Conservation (phyloP, 768 basidiomycete genomes). For the Solioccasus polychromus region DNA sequence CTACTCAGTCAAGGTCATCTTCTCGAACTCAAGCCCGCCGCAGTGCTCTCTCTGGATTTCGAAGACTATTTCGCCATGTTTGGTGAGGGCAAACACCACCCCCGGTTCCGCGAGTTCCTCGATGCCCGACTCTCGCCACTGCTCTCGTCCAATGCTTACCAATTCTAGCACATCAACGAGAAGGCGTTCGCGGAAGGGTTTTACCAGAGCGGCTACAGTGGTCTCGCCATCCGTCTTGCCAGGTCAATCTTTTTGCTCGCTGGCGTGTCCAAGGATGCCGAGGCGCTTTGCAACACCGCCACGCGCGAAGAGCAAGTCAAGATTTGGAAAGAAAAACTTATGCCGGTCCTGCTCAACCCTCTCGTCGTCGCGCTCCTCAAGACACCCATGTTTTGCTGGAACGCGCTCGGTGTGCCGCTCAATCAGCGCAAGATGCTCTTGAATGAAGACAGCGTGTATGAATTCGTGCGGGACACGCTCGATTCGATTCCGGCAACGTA, state of each 20-base stretch:
- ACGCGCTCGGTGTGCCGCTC: conserved; percentile 73
- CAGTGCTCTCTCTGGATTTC: no score
- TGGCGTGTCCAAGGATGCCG: conserved; percentile 53
- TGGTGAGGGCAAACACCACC: conserved; percentile 60
- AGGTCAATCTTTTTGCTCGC: conserved; percentile 54
- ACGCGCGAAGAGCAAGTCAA: conserved; percentile 54
- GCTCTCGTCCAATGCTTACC: conserved; percentile 72
- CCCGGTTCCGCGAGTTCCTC: conserved; percentile 56
- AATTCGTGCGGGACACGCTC: no score
- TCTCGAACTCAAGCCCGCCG: no score
- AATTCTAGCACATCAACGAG: conserved; percentile 71
- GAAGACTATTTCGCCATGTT: conserved; percentile 66
- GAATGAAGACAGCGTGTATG: conserved; percentile 46
- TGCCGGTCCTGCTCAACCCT: conserved; percentile 59
- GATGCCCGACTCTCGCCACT: conserved; percentile 61
- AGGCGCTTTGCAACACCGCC: conserved; percentile 51
- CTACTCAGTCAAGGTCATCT: no score
- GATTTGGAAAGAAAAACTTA: no score
- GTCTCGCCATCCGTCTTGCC: conserved; percentile 65
- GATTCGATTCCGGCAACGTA: conserved; percentile 43
- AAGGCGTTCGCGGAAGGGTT: conserved; percentile 50
- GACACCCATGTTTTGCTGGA: conserved; percentile 60
- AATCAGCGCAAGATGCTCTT: conserved; percentile 65
- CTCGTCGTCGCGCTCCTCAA: conserved; percentile 50
- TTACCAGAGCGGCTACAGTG: conserved; percentile 67